A percentile compares a stretch with the other conserved stretches of the same genome.
phyloP scores from a whole-genome alignment of 2,329 filamentous ascomycete genomes.

The Phyllosticta paracitricarpa region DNA sequence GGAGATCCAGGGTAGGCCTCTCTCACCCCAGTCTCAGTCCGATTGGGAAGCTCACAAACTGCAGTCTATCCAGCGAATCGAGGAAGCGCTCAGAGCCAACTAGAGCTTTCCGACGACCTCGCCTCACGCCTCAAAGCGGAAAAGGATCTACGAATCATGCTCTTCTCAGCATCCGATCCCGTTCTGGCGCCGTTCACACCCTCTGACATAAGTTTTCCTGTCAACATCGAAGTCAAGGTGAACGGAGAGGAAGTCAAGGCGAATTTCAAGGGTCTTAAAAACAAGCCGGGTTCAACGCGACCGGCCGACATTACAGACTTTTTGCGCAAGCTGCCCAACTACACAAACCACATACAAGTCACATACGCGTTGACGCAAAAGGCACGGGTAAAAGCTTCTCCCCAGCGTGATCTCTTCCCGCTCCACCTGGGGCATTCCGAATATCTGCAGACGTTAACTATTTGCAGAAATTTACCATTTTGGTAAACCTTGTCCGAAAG shows the following conservation, averaged over 20 bases:
- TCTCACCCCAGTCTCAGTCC: conserved; percentile 2
- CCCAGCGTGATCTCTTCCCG: neutral
- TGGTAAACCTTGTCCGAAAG: conserved; percentile 65
- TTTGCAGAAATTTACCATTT: conserved; percentile 39
- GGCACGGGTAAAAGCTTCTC: conserved; percentile 32
- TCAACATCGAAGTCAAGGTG: conserved; percentile 85
- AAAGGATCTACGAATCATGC: conserved; percentile 59
- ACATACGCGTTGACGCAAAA: conserved; percentile 89
- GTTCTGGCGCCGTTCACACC: conserved; percentile 19
- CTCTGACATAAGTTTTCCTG: conserved; percentile 74
- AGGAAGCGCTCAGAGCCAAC: conserved; percentile 49
- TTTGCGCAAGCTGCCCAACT: conserved; percentile 60
- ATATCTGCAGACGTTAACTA: neutral
- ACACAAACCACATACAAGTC: conserved; percentile 69
- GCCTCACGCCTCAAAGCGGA: conserved; percentile 50
- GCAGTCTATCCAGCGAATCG: conserved; percentile 51
- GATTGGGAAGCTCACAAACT: neutral
- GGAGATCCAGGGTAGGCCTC: conserved; percentile 59
- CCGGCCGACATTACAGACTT: conserved; percentile 81
- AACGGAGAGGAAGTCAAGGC: conserved; percentile 82
- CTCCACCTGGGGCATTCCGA: neutral
- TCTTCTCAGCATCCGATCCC: conserved; percentile 67
- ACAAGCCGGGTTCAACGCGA: conserved; percentile 87
- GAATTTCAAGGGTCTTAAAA: conserved; percentile 92
- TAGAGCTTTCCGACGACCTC: conserved; percentile 44